phyloP scores from a whole-genome alignment of 2,329 filamentous ascomycete species.

The Penicillium sp. region DNA sequence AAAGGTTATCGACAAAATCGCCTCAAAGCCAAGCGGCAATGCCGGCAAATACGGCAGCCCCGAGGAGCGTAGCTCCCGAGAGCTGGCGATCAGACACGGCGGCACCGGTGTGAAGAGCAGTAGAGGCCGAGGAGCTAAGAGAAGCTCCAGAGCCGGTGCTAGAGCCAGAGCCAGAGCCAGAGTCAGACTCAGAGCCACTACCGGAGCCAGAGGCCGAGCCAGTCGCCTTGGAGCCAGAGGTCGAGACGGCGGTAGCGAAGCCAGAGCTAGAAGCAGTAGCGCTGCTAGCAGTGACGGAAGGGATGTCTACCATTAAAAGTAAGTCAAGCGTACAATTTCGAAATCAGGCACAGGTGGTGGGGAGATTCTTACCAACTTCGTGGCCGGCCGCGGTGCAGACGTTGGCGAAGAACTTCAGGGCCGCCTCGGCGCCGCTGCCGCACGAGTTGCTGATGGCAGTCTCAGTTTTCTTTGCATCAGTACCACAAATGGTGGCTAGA shows the following conservation, averaged over 20 bases:
- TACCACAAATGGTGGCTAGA: slow-evolving; percentile 40
- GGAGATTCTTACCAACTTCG: slow-evolving; percentile 38
- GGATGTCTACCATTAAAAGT: slow-evolving; percentile 7
- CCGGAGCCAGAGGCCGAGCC: slow-evolving; percentile 19
- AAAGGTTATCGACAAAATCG: neutral
- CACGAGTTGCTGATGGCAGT: slow-evolving; percentile 38
- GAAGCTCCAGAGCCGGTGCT: slow-evolving; percentile 6
- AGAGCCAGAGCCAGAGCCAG: slow-evolving; percentile 17
- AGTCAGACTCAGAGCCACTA: slow-evolving; percentile 11
- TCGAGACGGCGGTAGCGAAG: slow-evolving; percentile 22
- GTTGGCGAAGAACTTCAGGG: slow-evolving; percentile 39
- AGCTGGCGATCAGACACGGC: slow-evolving; percentile 32
- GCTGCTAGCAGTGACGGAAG: slow-evolving; percentile 28
- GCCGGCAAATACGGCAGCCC: slow-evolving; percentile 41
- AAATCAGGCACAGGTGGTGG: neutral
- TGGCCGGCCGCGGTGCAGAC: slow-evolving; percentile 41
- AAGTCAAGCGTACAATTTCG: neutral
- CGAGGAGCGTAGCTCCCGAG: slow-evolving; percentile 36
- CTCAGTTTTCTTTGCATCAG: slow-evolving; percentile 35
- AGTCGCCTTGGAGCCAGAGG: slow-evolving; percentile 23
- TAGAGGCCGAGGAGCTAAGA: slow-evolving; percentile 14
- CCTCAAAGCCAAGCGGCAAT: slow-evolving; percentile 39
- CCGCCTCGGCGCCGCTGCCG: slow-evolving; percentile 30
- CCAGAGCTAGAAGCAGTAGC: slow-evolving; percentile 6
- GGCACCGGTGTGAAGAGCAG: slow-evolving; percentile 21